Conservation (phyloP, 192 early-diverging fungal species). For the Oehlia diaphana region DNA sequence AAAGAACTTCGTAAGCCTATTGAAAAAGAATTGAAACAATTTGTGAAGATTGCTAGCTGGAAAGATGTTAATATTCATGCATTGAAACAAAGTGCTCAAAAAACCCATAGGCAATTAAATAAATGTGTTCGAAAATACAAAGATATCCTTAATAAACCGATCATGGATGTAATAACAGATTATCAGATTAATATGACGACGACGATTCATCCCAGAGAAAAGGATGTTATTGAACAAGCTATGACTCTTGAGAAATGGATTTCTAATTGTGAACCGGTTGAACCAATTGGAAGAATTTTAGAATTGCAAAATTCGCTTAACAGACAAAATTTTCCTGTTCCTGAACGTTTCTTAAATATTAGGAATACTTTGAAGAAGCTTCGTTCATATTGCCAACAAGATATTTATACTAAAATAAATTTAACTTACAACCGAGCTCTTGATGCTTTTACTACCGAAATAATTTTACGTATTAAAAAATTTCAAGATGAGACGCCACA, state of each 20-base stretch:
- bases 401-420: conserved; percentile 32
- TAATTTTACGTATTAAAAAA: conserved; percentile 54
- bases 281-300: conserved; percentile 10
- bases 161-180: conserved; percentile 63
- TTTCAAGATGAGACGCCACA: conserved; percentile 59
- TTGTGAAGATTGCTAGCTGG: conserved; percentile 95
- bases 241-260: conserved; percentile 40
- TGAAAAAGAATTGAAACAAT: conserved; percentile 85
- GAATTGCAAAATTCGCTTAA: conserved; percentile 23
- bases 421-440: conserved; percentile 32
- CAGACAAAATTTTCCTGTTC: neutral
- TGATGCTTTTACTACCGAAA: conserved; percentile 53
- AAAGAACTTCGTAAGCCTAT: conserved; percentile 68
- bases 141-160: conserved; percentile 71
- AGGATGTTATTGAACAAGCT: neutral
- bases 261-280: conserved; percentile 34
- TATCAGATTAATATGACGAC: conserved; percentile 41
- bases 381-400: conserved; percentile 38
- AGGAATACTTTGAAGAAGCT: conserved; percentile 43
- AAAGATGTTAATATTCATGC: conserved; percentile 96
- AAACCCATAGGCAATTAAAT: conserved; percentile 87
- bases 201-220: conserved; percentile 30
- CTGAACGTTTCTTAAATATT: conserved; percentile 47
- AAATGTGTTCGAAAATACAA: conserved; percentile 90
- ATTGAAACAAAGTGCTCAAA: conserved; percentile 82